A percentile compares a stretch with the other conserved stretches of the same genome.
Conservation (phyloP, 495 filamentous ascomycete species). For the Glonium stellatum region DNA sequence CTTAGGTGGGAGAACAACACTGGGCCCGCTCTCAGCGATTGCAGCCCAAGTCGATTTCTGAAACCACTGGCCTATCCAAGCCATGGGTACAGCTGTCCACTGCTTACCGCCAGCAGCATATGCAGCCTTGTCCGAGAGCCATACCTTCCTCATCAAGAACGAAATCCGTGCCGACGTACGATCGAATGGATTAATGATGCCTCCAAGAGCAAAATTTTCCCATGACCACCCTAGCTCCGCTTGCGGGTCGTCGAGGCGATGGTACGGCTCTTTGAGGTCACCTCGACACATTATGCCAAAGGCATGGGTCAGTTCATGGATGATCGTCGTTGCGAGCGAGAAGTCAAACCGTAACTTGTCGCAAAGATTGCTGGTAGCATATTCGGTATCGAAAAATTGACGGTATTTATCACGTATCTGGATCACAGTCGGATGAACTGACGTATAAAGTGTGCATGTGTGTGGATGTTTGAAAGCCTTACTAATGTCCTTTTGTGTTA, state of each 20-base stretch:
- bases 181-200: constrained; percentile 21
- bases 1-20: constrained; percentile 7
- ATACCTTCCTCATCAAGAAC: constrained; percentile 15
- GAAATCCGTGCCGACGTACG: not conserved
- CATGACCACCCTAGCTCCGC: constrained; percentile 19
- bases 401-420: constrained; percentile 8
- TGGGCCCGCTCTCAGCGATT: constrained; percentile 13
- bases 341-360: constrained; percentile 21
- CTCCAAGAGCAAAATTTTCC: constrained; percentile 24
- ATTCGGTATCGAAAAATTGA: constrained; percentile 6
- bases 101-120: constrained; percentile 10
- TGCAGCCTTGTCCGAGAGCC: constrained; percentile 7
- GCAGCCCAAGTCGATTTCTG: constrained; percentile 17
- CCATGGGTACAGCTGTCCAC: constrained; percentile 12
- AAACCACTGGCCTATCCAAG: constrained; percentile 23
- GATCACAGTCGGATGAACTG: constrained; percentile 7
- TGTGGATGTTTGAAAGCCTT: not conserved
- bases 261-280: constrained; percentile 13
- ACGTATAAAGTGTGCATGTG: constrained; percentile 2
- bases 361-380: constrained; percentile 7
- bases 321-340: constrained; percentile 8
- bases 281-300: constrained; percentile 24
- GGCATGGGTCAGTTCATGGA: constrained; percentile 21
- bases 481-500: not conserved
- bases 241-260: constrained; percentile 9